A percentile compares a stretch with the other conserved stretches of the same genome.
Conservation (phyloP, 768 basidiomycete genomes). For the Psilocybe tampanensis region DNA sequence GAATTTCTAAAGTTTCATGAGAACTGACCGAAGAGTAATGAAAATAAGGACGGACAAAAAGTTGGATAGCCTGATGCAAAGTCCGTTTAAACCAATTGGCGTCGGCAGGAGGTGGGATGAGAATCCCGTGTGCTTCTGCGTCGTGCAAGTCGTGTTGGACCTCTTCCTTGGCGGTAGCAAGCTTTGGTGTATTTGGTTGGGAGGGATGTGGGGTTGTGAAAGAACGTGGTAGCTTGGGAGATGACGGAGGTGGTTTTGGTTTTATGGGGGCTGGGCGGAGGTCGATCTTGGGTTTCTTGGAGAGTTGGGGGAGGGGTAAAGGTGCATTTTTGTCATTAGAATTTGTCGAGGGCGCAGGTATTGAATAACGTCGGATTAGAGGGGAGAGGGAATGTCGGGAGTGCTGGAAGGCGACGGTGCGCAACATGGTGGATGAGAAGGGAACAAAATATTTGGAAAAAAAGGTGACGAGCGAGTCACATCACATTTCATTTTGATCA, state of each 20-base stretch:
- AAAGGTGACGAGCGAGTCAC: slow-evolving; percentile 11
- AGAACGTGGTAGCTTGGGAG: slow-evolving; percentile 22
- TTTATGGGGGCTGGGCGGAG: slow-evolving; percentile 65
- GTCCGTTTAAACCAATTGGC: slow-evolving; percentile 58
- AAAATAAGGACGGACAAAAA: slow-evolving; percentile 42
- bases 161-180: slow-evolving; percentile 45
- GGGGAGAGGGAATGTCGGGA: slow-evolving; percentile 6
- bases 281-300: slow-evolving; percentile 54
- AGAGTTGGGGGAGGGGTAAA: slow-evolving; percentile 25
- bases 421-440: slow-evolving; percentile 12
- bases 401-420: slow-evolving; percentile 11
- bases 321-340: slow-evolving; percentile 5
- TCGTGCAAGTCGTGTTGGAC: slow-evolving; percentile 65
- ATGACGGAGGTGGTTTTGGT: slow-evolving; percentile 28
- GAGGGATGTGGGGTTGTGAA: slow-evolving; percentile 18
- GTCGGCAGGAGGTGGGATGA: slow-evolving; percentile 63
- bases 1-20: too few relatives aligned
- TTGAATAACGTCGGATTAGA: slow-evolving; percentile 20
- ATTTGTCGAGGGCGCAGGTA: slow-evolving; percentile 17
- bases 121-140: slow-evolving; percentile 68
- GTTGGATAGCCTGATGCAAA: slow-evolving; percentile 49
- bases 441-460: neutral
- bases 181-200: slow-evolving; percentile 17
- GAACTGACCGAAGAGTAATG: too few relatives aligned
- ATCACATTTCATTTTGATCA: neutral